A percentile compares a stretch with the other conserved stretches of the same genome.
Evolutionary conservation across 1,139 yeast genomes (phyloP).

Genomic region (Lodderomyces orthopsilosis): DNA sequence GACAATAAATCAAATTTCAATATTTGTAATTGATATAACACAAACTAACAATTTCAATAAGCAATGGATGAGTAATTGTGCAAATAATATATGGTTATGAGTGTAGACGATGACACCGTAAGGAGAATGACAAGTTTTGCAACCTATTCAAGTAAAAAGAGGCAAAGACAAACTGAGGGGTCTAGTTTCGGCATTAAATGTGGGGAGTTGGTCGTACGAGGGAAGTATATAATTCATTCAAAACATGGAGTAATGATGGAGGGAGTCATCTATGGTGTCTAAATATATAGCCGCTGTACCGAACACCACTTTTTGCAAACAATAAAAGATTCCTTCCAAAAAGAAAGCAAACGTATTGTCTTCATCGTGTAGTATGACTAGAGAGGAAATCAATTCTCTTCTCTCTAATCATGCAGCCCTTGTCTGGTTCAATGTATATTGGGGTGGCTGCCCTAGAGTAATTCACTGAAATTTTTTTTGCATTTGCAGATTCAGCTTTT

Average conservation of each 20-base stretch:
- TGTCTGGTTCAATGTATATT: too few relatives aligned
- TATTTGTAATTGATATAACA: neutral
- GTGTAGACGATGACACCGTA: neutral
- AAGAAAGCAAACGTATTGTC: neutral
- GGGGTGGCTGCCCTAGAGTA: too few relatives aligned
- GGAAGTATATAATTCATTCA: neutral
- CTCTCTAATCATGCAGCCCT: too few relatives aligned
- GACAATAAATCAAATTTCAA: neutral
- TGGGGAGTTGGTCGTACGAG: neutral
- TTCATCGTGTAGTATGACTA: too few relatives aligned
- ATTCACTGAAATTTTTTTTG: too few relatives aligned
- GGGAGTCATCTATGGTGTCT: neutral
- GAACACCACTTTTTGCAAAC: neutral
- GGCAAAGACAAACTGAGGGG: neutral
- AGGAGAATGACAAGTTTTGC: neutral
- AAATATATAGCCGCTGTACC: neutral
- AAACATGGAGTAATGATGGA: too few relatives aligned
- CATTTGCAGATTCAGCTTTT: too few relatives aligned
- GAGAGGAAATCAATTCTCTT: too few relatives aligned
- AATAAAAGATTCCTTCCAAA: neutral
- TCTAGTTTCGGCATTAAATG: neutral
- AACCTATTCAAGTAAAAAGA: neutral
- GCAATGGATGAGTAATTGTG: too few relatives aligned
- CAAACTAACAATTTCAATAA: too few relatives aligned
- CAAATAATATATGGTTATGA: neutral